phyloP scores from a whole-genome alignment of 2,329 filamentous ascomycete species.

The Grosmannia penicillata region DNA sequence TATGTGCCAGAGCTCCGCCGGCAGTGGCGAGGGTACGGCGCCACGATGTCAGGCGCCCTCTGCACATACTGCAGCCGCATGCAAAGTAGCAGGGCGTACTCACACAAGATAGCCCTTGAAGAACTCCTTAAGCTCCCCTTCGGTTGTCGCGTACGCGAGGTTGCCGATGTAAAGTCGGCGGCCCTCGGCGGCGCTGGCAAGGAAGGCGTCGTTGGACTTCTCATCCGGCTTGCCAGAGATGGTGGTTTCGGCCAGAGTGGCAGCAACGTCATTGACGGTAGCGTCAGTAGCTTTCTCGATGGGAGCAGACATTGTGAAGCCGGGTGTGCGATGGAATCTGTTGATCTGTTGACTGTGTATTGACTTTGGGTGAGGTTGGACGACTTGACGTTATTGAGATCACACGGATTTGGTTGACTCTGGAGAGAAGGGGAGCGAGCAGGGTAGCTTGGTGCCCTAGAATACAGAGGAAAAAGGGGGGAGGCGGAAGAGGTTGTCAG shows the following conservation, averaged over 20 bases:
- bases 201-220: conserved; percentile 72
- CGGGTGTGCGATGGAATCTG: conserved; percentile 20
- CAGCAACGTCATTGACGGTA: conserved; percentile 63
- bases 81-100: conserved; percentile 27
- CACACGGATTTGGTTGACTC: conserved; percentile 42
- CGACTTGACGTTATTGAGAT: conserved; percentile 21
- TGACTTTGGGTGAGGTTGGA: conserved; percentile 4
- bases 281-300: conserved; percentile 52
- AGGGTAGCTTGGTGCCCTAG: conserved; percentile 92
- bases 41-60: background rate
- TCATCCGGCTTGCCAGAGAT: conserved; percentile 43
- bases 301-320: conserved; percentile 67
- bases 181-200: conserved; percentile 95
- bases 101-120: conserved; percentile 99
- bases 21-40: background rate
- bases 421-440: conserved; percentile 52
- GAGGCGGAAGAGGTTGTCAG: conserved; percentile 6
- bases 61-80: background rate
- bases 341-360: conserved; percentile 11
- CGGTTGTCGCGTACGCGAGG: conserved; percentile 99
- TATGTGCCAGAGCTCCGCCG: too few species aligned
- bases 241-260: conserved; percentile 57
- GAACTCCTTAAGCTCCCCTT: conserved; percentile 99
- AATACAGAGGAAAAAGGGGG: conserved; percentile 23
- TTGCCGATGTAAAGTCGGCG: conserved; percentile 99